Evolutionary conservation across 768 basidiomycete species (phyloP).

Genomic region (Auricularia sp.): DNA sequence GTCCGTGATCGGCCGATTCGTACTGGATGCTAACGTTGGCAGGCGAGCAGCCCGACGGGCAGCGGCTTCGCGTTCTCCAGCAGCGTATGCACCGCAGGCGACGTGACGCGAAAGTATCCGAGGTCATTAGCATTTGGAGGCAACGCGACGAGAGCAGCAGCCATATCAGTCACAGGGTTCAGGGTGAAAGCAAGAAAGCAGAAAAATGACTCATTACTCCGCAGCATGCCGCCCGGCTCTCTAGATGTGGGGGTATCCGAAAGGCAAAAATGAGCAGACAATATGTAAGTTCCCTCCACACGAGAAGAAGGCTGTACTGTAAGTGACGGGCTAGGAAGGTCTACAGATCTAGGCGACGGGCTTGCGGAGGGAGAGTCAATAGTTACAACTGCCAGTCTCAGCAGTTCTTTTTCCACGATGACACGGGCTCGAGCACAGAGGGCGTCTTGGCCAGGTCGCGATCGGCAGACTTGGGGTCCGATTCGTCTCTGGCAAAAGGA

Average conservation of each 20-base stretch:
- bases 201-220: too few relatives aligned
- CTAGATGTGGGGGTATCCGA: too few relatives aligned
- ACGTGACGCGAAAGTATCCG: not conserved
- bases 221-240: too few relatives aligned
- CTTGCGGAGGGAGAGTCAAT: too few relatives aligned
- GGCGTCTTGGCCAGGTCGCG: not conserved
- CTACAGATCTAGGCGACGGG: too few relatives aligned
- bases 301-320: too few relatives aligned
- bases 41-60: constrained; percentile 70
- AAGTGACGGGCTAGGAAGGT: too few relatives aligned
- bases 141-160: not conserved
- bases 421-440: not conserved
- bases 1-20: not conserved
- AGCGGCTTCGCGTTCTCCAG: constrained; percentile 28
- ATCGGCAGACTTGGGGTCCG: not conserved
- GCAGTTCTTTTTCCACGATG: not conserved
- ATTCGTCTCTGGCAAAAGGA: not conserved
- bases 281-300: too few relatives aligned
- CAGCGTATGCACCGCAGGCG: not conserved
- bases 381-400: not conserved
- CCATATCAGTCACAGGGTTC: not conserved
- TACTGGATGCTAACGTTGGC: constrained; percentile 47
- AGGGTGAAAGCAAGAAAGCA: not conserved
- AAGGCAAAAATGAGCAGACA: too few relatives aligned
- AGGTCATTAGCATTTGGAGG: not conserved